Evolutionary conservation across 2,329 filamentous ascomycete species (phyloP), one percentile per base, ranked within the genome.

Genomic region (Penicillium nordicum): DNA sequence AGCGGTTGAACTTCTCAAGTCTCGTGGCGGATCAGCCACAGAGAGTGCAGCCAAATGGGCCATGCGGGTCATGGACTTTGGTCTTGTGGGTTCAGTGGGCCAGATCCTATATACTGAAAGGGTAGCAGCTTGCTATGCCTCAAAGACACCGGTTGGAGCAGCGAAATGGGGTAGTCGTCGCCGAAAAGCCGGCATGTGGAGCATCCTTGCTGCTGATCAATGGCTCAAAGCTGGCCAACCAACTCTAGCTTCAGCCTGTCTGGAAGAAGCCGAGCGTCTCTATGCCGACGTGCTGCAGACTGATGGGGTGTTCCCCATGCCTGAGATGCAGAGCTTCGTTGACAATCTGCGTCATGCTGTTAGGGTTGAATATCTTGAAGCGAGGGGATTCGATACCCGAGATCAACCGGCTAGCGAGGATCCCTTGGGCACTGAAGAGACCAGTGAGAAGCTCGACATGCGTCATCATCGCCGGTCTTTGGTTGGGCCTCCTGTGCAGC

Each of bases 31-130:
- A 12, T 84, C 87, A 3, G 89, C 88, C 25, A 83, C 91, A 7
- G 94, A 97, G 69, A 90, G 94, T 67, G 92, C 92, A 8, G 91
- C 91, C 18, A 85, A 84, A 69, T 97, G 92, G 92, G 90, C 87
- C 5, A 85, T 86, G 37, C 84, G 88, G 48, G 82, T 94, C 34
- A 82, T 97, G 6, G 92, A 97, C 59, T 84, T 88, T 51, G 87
- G 85, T 45, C 81, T 96, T 21, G 78, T 91, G 0, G 91, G 90
- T 0, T 78, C 80, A 1, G 79, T 94, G 1, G 92, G 91, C 4
- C 88, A 93, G 58, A 90, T 90, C 0, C 81, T 99, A 12, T 80
- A 96, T 65, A 91, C 88, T 51, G 93, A 99, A 75, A 86, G 94
- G 36, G 83, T 97, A 21, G 89, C 90, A 0, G 85, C 88, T 2